Base-by-base conservation (phyloP, 169 alveolate species). In the Plasmodium gallinaceum region DNA sequence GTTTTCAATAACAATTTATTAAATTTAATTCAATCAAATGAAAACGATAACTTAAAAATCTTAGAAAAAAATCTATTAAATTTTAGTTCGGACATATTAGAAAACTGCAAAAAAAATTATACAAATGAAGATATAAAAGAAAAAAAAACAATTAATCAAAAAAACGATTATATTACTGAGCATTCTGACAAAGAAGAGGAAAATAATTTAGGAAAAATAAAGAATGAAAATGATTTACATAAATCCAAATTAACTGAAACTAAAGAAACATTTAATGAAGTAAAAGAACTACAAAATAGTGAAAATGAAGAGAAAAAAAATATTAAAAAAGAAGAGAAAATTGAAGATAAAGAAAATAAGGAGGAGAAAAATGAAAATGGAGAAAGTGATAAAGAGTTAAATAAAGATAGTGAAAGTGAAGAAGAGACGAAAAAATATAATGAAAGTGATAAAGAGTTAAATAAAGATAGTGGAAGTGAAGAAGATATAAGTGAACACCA, bases 311-410 rank as follows among this genome's bases (percentile, higher is more conserved):
- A 73, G 1, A 71, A 64, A 0, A n/a, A n/a, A n/a, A n/a, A n/a
- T n/a, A n/a, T n/a, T n/a, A n/a, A n/a, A n/a, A n/a, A n/a, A n/a
- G 51, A 61, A 22, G 94, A 92, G 10, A 68, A 37, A 24, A 22
- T 18, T 14, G 62, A 52, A 18, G 46, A 86, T 20, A 88, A 80
- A 24, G 69, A 61, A 7, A 65, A 39, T n/a, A 88, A 43, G 42
- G 93, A 37, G 7, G 91, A 68, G 0, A 51, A 68, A 9, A 22
- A 71, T 5, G 61, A 65, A 32, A 52, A 54, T 16, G 78, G 37
- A n/a, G 93, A 95, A 24, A 92, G 48, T 16, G 48, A 32, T 62
- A 58, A 20, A 24, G 78, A 26, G 48, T 20, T 14, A 58, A 88
- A 74, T 73, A 20, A 32, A 12, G 16, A 32, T 58, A 92, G 16